A percentile compares a stretch with the other conserved stretches of the same genome.
Conservation (phyloP, 345 rosid species). For the Salix exigua region DNA sequence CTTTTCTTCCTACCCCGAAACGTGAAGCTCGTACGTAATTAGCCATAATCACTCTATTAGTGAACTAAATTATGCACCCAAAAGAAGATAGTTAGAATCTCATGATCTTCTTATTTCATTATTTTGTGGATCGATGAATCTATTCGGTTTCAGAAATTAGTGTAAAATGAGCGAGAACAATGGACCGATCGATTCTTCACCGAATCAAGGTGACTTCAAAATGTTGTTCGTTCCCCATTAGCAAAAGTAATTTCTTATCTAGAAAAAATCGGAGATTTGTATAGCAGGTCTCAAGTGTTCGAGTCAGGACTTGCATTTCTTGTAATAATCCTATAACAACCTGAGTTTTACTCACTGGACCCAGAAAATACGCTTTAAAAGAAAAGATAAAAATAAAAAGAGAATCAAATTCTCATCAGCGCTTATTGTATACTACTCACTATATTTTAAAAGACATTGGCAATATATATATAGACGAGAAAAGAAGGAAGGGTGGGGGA, state of each 20-base stretch:
- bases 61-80: too few species aligned
- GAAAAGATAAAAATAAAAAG: background rate
- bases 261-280: accelerated
- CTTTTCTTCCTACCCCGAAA: conserved; percentile 4
- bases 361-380: background rate
- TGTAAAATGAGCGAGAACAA: background rate
- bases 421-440: background rate
- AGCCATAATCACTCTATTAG: background rate
- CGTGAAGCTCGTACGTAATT: background rate
- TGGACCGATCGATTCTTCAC: conserved; percentile 5
- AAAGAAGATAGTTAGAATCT: background rate
- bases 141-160: conserved; percentile 5
- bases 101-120: background rate
- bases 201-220: background rate
- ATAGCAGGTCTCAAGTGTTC: accelerated
- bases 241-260: background rate
- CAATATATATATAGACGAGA: background rate
- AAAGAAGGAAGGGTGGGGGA: conserved; percentile 21
- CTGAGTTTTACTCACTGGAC: accelerated
- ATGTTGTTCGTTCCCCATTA: conserved; percentile 1
- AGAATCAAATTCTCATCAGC: conserved; percentile 26
- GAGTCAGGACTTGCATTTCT: accelerated
- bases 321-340: too few species aligned
- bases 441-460: background rate
- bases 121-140: background rate